A percentile compares a stretch with the other conserved stretches of the same genome.
Conservation (phyloP, 306 rosid genomes). For the Quercus aquifolioides region DNA sequence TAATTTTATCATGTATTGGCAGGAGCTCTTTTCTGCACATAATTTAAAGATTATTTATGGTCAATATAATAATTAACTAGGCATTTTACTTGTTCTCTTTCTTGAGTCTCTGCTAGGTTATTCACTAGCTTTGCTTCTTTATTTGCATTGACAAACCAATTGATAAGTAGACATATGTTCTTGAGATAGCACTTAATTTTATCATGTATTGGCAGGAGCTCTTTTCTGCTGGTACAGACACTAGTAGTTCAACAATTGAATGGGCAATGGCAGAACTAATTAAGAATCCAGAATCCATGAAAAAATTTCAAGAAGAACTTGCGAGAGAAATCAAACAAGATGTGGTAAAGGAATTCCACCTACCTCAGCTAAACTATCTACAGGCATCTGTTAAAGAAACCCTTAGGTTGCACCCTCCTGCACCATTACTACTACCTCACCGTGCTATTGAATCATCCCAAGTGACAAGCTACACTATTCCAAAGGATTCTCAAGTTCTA, state of each 20-base stretch:
- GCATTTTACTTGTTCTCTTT: neutral
- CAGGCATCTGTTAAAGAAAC: conserved; percentile 27
- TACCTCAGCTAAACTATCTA: conserved; percentile 11
- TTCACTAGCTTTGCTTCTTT: neutral
- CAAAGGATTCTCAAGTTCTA: conserved; percentile 13
- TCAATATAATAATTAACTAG: neutral
- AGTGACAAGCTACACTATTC: conserved; percentile 22
- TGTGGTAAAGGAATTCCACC: conserved; percentile 7
- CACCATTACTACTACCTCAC: conserved; percentile 29
- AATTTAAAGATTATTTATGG: no score
- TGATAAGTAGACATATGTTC: neutral
- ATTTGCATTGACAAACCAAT: neutral
- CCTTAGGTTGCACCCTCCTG: conserved; percentile 28
- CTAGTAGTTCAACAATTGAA: conserved; percentile 15
- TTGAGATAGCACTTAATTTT: neutral
- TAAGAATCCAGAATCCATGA: conserved; percentile 13
- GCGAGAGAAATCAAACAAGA: neutral
- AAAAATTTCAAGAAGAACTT: conserved; percentile 10
- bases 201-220: conserved; percentile 16
- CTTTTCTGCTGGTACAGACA: conserved; percentile 21
- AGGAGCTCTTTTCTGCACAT: conserved; percentile 14
- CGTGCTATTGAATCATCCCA: conserved; percentile 6
- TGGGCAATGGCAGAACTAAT: conserved; percentile 33
- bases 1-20: neutral
- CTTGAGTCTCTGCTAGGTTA: neutral